Evolutionary conservation across 257 asterid genomes (phyloP).

Genomic region (Salvia rosmarinus): DNA sequence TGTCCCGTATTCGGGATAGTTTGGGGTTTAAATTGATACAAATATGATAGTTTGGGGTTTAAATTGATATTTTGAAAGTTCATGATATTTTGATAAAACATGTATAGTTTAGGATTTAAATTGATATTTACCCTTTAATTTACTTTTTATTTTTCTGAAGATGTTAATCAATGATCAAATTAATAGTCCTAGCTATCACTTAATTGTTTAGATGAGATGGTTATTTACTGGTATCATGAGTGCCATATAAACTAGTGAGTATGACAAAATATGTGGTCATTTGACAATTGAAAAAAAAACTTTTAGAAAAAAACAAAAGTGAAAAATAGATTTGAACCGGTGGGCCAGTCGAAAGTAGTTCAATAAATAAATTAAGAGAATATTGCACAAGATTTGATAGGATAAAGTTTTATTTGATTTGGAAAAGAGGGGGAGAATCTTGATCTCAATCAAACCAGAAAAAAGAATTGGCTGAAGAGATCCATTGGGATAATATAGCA

Average conservation of each 20-base stretch:
- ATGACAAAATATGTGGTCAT: too few species aligned
- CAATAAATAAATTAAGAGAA: neutral
- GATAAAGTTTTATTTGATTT: neutral
- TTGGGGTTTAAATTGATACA: too few species aligned
- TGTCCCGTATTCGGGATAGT: too few species aligned
- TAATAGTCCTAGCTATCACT: neutral
- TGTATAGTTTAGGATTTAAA: too few species aligned
- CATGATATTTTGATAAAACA: too few species aligned
- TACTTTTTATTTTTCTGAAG: neutral
- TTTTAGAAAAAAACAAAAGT: neutral
- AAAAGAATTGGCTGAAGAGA: slow-evolving; percentile 2
- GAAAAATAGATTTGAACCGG: neutral
- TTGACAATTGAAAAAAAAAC: too few species aligned
- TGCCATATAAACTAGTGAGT: neutral
- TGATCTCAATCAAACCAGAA: neutral
- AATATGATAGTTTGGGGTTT: too few species aligned
- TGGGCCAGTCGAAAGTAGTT: neutral
- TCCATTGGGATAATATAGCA: neutral
- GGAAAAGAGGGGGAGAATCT: neutral
- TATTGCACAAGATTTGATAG: slow-evolving; percentile 16
- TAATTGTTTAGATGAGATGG: neutral
- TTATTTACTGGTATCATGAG: neutral
- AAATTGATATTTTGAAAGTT: too few species aligned
- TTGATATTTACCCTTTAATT: too few species aligned
- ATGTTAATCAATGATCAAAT: neutral